These are phyloP conservation scores for Xylaria sp. DNA, from an alignment of 2,329 filamentous ascomycete genomes.

Conservation along the genomic window DNA sequence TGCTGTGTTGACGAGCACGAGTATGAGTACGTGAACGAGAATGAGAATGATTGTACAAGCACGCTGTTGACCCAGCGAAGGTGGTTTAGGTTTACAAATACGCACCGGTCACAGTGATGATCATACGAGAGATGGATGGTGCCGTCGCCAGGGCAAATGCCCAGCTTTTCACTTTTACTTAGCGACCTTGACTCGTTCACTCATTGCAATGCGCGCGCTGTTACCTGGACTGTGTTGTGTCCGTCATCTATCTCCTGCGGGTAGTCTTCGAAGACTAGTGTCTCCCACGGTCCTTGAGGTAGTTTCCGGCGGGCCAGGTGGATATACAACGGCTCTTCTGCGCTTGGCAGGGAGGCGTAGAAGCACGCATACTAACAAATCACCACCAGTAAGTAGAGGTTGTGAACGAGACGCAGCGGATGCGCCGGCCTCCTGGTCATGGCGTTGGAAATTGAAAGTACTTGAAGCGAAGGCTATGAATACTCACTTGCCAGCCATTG, in stretches of 20 bases:
- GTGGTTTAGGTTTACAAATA: background rate
- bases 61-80: too few relatives aligned
- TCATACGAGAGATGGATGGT: slow-evolving; percentile 58
- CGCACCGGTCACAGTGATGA: slow-evolving; percentile 48
- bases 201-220: background rate
- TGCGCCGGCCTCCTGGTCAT: too few relatives aligned
- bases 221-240: slow-evolving; percentile 54
- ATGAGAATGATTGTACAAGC: too few relatives aligned
- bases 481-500: slow-evolving; percentile 52
- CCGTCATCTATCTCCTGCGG: slow-evolving; percentile 53
- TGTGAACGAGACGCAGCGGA: too few relatives aligned
- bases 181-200: slow-evolving; percentile 2
- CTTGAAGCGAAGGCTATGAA: too few relatives aligned
- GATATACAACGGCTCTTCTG: slow-evolving; percentile 43
- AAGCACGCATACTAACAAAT: slow-evolving; percentile 53
- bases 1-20: slow-evolving; percentile 18
- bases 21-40: too few relatives aligned
- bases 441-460: too few relatives aligned
- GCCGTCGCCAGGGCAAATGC: slow-evolving; percentile 52
- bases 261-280: slow-evolving; percentile 51
- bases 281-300: slow-evolving; percentile 46
- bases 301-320: slow-evolving; percentile 50
- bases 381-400: too few relatives aligned
- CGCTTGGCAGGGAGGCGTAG: slow-evolving; percentile 38
- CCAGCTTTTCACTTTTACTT: slow-evolving; percentile 38